Base-by-base conservation (phyloP, 176 grass and related monocot genomes). In the Oryza meridionalis region DNA sequence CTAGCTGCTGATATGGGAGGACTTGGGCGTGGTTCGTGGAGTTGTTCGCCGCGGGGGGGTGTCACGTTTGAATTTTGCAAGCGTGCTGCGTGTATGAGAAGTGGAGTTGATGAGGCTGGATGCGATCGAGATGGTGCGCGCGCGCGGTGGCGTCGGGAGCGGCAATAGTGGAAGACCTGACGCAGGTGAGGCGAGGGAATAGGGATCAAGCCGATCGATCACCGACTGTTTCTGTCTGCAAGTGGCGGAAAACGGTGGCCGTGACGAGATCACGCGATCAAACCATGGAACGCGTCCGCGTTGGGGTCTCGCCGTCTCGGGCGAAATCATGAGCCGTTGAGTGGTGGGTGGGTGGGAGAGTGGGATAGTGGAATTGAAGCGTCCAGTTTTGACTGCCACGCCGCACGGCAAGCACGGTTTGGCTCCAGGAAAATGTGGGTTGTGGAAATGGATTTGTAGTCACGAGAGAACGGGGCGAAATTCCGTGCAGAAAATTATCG, bases 21-120 rank as follows among this genome's bases (percentile, higher is more conserved):
- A 33, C 2, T 40, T 51, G 38, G 21, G 11, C 9, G 43, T 14
- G 69, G 49, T 47, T 17, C 1, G 71, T 38, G 71, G 58, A 43
- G 69, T 15, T 21, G 70, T 31, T 75, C 7, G 46, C 6, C 37
- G 37, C 6, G 37, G 37, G 37, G 37, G 4, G 33, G 33, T 35
- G 37, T 38, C 37, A 6, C 47, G 70, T 26, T 17, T 0, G 72
- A 19, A 76, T 33, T 65, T 65, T 73, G 70, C 45, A 82, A 26
- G 3, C 25, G 55, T n/a, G 81, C 0, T 3, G 17, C 7, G 15
- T n/a, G 53, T n/a, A n/a, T n/a, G 14, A 16, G 82, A 14, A 40
- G 82, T 69, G 82, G 63, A 84, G 82, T 84, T 46, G 82, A 69
- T 44, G 16, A n/a, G 12, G 29, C 50, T 61, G 7, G 61, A 59